Base-by-base conservation (phyloP, 164 flowering plant species). In the Sedum album region DNA sequence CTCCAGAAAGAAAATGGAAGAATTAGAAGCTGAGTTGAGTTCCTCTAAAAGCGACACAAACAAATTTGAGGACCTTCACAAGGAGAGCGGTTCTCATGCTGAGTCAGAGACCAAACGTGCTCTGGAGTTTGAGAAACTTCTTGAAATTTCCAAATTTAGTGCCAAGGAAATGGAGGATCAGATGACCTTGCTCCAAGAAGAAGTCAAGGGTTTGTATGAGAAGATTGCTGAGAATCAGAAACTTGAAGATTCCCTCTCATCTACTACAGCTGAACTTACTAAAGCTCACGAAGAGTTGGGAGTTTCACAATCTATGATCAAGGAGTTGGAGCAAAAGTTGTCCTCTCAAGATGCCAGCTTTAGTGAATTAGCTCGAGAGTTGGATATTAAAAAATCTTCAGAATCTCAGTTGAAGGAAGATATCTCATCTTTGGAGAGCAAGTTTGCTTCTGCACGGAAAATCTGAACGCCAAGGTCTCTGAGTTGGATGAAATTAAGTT, bases 101-200 rank as follows among this genome's bases (percentile, higher is more conserved):
- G 94, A 83, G 33, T 69, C 81, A 14, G 94, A 89, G 80, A 70
- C 79, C 9, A 78, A 82, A 69, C 85, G 71, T 76, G 93, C 93
- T 25, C 60, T 76, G 65, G 96, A 93, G 75, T 81, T 87, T 44
- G 95, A 88, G 76, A 82, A 72, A 71, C 66, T 84, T 73, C 91
- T 90, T 69, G 86, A 89, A 66, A 30, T 65, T 36, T 82, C 96
- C 7, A 85, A 84, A 72, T 10, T 57, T n/a, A 82, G 82, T 71
- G 85, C 90, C 30, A 82, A 79, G 72, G 90, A 82, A 74, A 72
- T 82, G 84, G 93, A 89, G 75, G 84, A 78, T 73, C 93, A 84
- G 77, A 76, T 83, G 82, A 79, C 80, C 73, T 72, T 83, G 28
- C 66, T 91, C 0, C 86, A 89, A 60, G 82, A 75, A 61, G 97